Percentiles rank a stretch among this genome's conserved stretches.
Evolutionary conservation across 176 grass and related monocot species (phyloP).

Genomic region (Poa pratensis): DNA sequence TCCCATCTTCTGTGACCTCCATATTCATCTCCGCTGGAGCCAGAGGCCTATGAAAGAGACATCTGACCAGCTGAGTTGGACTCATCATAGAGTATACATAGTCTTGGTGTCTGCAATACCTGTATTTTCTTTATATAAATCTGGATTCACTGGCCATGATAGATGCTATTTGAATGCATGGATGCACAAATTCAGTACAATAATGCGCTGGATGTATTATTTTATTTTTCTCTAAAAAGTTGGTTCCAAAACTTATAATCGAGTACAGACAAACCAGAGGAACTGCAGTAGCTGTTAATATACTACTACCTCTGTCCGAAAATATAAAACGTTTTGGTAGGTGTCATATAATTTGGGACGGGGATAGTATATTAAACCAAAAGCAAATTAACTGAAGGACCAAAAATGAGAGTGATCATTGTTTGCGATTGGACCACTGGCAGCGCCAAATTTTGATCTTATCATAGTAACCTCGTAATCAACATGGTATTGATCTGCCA

Average conservation of each 20-base stretch:
- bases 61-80: neutral
- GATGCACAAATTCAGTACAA: slow-evolving; percentile 2
- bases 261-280: neutral
- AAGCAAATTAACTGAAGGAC: neutral
- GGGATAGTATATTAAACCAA: neutral
- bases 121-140: neutral
- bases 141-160: neutral
- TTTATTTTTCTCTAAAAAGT: neutral
- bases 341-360: too few species aligned
- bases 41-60: neutral
- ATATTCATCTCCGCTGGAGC: slow-evolving; percentile 11
- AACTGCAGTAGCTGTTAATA: neutral
- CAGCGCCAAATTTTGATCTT: neutral
- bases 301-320: neutral
- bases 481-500: neutral
- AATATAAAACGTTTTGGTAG: too few species aligned
- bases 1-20: neutral
- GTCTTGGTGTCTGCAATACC: neutral
- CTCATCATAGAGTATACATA: neutral
- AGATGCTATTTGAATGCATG: neutral
- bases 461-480: neutral
- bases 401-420: neutral
- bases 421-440: neutral
- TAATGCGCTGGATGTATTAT: neutral
- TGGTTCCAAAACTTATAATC: neutral